Base-by-base conservation (phyloP, 2,329 filamentous ascomycete genomes). In the Xenoacremonium recifei region DNA sequence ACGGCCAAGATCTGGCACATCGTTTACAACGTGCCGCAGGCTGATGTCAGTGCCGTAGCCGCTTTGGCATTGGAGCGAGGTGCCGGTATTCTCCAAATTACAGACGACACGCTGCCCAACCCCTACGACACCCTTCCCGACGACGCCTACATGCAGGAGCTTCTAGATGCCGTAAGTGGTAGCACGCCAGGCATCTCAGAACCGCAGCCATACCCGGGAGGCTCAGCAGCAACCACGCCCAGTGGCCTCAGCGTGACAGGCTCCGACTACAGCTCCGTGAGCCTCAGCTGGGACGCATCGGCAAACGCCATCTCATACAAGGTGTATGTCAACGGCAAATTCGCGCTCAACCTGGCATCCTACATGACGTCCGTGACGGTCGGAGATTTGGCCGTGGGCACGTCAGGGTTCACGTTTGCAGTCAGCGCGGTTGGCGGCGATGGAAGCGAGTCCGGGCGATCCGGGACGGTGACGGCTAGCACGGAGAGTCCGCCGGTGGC, bases 1-100 rank as follows among this genome's bases (percentile, higher is more conserved):
- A 42, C 51, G 4, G 54, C 55, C 11, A 64, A 64, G 41, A 44
- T 63, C 17, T 64, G 58, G 61, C 59, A 64, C 35, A 60, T 63
- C 16, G 47, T 64, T 19, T 58, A 62, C 42, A 48, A 48, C 10
- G 57, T 61, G 5, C 54, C 58, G 10, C 21, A 47, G 37, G 16
- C 29, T 20, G 32, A 39, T 12, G 31, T 47, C 23, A 25, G 21
- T 12, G 20, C 13, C n/a, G 41, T 47, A 18, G 40, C 37, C 20
- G 21, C 17, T 10, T 40, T 44, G 12, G 44, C 40, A 31, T 17
- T 15, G 12, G 21, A 37, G 18, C 44, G 40, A 16, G 21, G 32
- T 16, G 44, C 32, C 12, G 44, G 40, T 9, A 18, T 44, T 10
- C 15, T 47, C 11, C 17, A 47, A 21, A 44, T 44, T 25, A 44